Evolutionary conservation across 2,329 filamentous ascomycete genomes (phyloP), one percentile per base, ranked within the genome.

Genomic region (Pseudogymnoascus sp.): DNA sequence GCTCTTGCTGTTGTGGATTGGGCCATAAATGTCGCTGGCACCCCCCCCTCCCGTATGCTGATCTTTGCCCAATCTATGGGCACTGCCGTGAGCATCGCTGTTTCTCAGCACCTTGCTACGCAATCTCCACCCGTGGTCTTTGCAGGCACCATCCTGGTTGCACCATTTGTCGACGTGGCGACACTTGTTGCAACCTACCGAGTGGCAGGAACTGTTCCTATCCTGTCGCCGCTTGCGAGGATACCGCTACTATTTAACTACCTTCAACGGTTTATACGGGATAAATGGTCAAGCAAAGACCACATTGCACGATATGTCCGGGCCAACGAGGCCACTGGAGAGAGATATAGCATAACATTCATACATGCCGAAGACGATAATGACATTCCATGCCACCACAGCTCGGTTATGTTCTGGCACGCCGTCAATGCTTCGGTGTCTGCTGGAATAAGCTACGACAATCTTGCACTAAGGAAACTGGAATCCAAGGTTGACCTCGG

Each of bases 21-120:
- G 78, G 83, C 81, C 0, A 74, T 80, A 61, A 72, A 81, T 0
- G 76, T 75, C 0, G 82, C 80, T 2, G 72, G 74, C 0, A 80
- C 87, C 2, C 79, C 82, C 0, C 75, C 81, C 0, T 76, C 77
- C 2, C 78, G 80, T 0, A 86, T 85, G 38, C 75, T 84, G n/a
- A 70, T 87, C 21, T 86, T 83, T 63, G 79, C 76, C 0, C 84
- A 87, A 66, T 85, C 81, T 0, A 73, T 87, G 33, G 2, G 65
- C 31, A 1, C 15, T 38, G 6, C 71, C 2, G 73, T 77, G 1
- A 61, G 63, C 17, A 69, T 73, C 7, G 66, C 72, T 0, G 63
- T 75, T 3, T 68, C 66, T 2, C 67, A 71, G n/a, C 68, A 74
- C 41, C 63, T 75, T 59, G 74, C 72, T 2, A 59, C 62, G 1